Conservation (phyloP, 768 basidiomycete species). For the Pleurotus giganteus region DNA sequence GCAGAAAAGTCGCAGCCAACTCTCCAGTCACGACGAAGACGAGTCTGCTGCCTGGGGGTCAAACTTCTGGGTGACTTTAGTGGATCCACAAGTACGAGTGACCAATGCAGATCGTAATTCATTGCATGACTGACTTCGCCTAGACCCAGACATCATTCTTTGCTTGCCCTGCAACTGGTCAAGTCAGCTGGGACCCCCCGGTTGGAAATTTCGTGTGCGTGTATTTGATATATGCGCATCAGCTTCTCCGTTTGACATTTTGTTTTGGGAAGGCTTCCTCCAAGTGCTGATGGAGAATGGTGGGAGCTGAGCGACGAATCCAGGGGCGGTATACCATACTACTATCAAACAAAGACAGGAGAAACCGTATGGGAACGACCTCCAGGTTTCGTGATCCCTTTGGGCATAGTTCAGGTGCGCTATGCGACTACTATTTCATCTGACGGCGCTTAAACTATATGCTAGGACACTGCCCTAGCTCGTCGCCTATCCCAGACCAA, state of each 20-base stretch:
- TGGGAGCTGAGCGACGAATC: slow-evolving; percentile 91
- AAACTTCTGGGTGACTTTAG: slow-evolving; percentile 92
- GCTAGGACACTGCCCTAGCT: slow-evolving; percentile 68
- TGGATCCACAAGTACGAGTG: slow-evolving; percentile 77
- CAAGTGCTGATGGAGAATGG: slow-evolving; percentile 87
- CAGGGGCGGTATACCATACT: slow-evolving; percentile 83
- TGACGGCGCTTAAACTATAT: slow-evolving; percentile 9
- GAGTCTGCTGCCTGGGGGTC: slow-evolving; percentile 71
- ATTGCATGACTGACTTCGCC: slow-evolving; percentile 3
- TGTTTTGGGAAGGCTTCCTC: slow-evolving; percentile 60
- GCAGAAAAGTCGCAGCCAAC: slow-evolving; percentile 13
- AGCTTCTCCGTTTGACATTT: slow-evolving; percentile 14
- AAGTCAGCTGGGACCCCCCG: slow-evolving; percentile 93
- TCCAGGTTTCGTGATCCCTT: slow-evolving; percentile 83
- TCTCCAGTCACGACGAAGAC: slow-evolving; percentile 30
- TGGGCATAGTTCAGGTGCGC: slow-evolving; percentile 81
- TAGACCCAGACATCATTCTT: slow-evolving; percentile 74
- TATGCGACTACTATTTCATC: background rate
- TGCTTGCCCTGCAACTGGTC: slow-evolving; percentile 89
- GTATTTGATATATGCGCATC: slow-evolving; percentile 11
- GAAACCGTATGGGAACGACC: slow-evolving; percentile 95
- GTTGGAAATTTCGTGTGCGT: slow-evolving; percentile 84
- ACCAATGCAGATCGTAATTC: slow-evolving; percentile 10
- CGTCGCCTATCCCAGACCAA: slow-evolving; percentile 65
- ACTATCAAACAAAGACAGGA: slow-evolving; percentile 90